Evolutionary conservation across 768 basidiomycete species (phyloP).

Genomic region (Suillus paluster): DNA sequence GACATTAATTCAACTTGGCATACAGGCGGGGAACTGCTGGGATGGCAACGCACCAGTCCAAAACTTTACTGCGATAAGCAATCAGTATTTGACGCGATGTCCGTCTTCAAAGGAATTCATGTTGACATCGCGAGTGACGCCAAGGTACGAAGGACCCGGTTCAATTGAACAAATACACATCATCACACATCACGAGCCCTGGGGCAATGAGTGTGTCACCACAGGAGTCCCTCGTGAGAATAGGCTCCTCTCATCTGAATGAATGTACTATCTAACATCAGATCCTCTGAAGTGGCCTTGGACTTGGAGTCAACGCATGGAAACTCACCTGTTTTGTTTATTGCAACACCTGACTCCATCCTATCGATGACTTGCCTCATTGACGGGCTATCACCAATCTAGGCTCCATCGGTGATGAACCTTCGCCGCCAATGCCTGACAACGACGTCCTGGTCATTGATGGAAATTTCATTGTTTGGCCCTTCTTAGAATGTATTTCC

Average conservation of each 20-base stretch:
- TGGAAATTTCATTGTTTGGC: constrained; percentile 44
- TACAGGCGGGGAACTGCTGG: background rate
- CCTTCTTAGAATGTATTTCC: constrained; percentile 60
- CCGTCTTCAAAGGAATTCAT: constrained; percentile 57
- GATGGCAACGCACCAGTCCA: background rate
- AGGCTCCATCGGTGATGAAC: background rate
- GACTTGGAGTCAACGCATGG: constrained; percentile 5
- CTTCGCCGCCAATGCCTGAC: constrained; percentile 18
- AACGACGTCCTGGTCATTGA: constrained; percentile 15
- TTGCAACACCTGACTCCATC: constrained; percentile 26
- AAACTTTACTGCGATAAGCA: constrained; percentile 51
- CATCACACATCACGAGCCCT: constrained; percentile 29
- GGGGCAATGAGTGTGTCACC: constrained; percentile 54
- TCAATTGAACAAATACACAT: background rate
- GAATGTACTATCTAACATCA: constrained; percentile 5
- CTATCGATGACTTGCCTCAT: too few species aligned
- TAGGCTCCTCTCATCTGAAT: constrained; percentile 27
- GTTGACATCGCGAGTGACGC: constrained; percentile 43
- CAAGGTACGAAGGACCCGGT: constrained; percentile 14
- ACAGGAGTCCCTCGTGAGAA: constrained; percentile 54
- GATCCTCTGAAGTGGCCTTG: background rate
- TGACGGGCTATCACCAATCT: too few species aligned
- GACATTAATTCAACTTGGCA: background rate
- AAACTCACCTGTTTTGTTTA: constrained; percentile 23
- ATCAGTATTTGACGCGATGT: constrained; percentile 32